Conservation (phyloP, 768 basidiomycete species). For the Leccinellum luteum region DNA sequence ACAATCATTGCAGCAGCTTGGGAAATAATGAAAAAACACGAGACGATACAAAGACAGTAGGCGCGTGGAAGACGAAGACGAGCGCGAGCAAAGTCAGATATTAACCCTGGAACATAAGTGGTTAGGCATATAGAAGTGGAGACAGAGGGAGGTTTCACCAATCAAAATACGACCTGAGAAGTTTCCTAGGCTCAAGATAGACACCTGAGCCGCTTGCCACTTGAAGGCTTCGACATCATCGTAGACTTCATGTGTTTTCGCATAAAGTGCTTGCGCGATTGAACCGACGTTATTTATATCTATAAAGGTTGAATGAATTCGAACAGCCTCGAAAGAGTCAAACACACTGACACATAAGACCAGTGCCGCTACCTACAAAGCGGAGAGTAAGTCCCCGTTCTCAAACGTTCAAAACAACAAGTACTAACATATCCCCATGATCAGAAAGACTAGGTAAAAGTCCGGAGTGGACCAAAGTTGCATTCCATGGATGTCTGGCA, state of each 20-base stretch:
- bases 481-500: slow-evolving; percentile 55
- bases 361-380: slow-evolving; percentile 62
- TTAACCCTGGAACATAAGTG: slow-evolving; percentile 45
- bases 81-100: slow-evolving; percentile 63
- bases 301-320: slow-evolving; percentile 23
- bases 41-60: slow-evolving; percentile 65
- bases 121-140: neutral
- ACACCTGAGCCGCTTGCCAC: slow-evolving; percentile 86
- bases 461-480: slow-evolving; percentile 50
- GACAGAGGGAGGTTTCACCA: slow-evolving; percentile 39
- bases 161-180: slow-evolving; percentile 75
- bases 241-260: slow-evolving; percentile 56
- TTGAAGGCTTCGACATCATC: slow-evolving; percentile 64
- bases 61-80: slow-evolving; percentile 61
- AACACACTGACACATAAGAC: slow-evolving; percentile 63
- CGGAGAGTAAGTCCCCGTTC: neutral
- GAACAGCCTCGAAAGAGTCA: neutral
- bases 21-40: slow-evolving; percentile 65
- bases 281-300: slow-evolving; percentile 89
- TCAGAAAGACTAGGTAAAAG: slow-evolving; percentile 61
- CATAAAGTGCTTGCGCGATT: slow-evolving; percentile 67
- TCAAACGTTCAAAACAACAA: neutral
- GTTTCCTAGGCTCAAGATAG: slow-evolving; percentile 77
- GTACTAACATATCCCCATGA: slow-evolving; percentile 55
- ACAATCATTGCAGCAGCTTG: slow-evolving; percentile 60